A percentile compares a stretch with the other conserved stretches of the same genome.
phyloP scores from a whole-genome alignment of 73 alveolate genomes.

The Symbiodinium pilosum region DNA sequence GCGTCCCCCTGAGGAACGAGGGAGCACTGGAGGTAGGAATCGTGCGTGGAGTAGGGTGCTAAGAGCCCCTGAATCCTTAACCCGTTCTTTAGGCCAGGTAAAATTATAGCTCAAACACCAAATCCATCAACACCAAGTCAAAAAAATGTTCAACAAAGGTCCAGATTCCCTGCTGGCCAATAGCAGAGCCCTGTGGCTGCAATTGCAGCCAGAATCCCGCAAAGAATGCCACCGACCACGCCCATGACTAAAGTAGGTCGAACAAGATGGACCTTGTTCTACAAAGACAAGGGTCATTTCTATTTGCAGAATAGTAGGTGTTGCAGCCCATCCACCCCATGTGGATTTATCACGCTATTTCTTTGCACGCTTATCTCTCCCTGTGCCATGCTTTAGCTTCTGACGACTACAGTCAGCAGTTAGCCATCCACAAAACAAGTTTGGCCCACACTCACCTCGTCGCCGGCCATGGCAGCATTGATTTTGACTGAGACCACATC shows the following conservation, averaged over 20 bases:
- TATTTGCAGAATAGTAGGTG: too few relatives aligned
- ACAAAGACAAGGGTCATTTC: too few relatives aligned
- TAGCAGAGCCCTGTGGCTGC: neutral
- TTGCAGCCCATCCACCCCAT: too few relatives aligned
- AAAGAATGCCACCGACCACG: neutral
- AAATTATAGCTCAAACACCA: too few relatives aligned
- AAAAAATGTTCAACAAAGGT: too few relatives aligned
- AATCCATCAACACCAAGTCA: too few relatives aligned
- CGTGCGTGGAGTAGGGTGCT: conserved; percentile 79
- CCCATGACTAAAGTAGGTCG: neutral
- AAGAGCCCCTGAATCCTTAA: conserved; percentile 53
- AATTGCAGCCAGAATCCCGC: neutral
- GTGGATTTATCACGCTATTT: too few relatives aligned
- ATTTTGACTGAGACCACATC: conserved; percentile 71
- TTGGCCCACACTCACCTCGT: neutral
- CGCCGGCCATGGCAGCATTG: conserved; percentile 52
- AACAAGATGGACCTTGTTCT: neutral
- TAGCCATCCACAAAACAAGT: neutral
- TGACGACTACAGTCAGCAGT: too few relatives aligned
- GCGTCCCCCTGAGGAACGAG: conserved; percentile 38
- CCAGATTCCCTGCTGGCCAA: neutral
- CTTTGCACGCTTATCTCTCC: too few relatives aligned
- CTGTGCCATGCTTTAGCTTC: too few relatives aligned
- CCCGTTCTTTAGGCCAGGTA: too few relatives aligned
- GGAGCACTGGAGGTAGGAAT: conserved; percentile 42